Evolutionary conservation across 805 yeast species (phyloP), one percentile per base, ranked within the genome.

Genomic region (Maudiozyma serrabonitensis): DNA sequence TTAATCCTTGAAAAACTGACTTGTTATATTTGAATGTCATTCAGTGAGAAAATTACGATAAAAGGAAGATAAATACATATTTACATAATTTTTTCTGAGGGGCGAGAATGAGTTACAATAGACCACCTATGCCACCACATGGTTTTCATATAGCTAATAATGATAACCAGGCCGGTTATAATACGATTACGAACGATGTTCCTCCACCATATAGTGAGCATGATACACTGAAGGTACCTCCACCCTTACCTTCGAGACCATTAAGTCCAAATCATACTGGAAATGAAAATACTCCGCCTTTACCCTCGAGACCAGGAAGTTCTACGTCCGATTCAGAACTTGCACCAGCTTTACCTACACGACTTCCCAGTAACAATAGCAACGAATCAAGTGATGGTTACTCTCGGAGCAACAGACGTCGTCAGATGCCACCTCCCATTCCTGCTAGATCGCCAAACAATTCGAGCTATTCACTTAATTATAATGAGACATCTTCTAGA

Each of bases 151-250:
- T 3, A 13, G 12, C n/a, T 2, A 26, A 26, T 23, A 19, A 28
- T 13, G 35, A 26, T 37, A 16, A 39, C 15, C 16, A 40, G 11
- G 18, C 8, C 13, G n/a, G 21, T 23, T n/a, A 25, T 18, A 34
- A 28, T 32, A 15, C 35, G 12, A 21, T 4, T 18, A 16, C 18
- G 26, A 32, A 21, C n/a, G 45, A 39, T n/a, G 37, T 34, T 8
- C 56, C 57, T 23, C 59, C 57, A 1, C 52, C 56, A 18, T 56
- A 54, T 42, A 46, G 46, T 41, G 57, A 51, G 40, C 39, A 41
- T 23, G 52, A 53, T 41, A 41, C 46, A 9, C 18, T 43, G 8
- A 21, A 26, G 2, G 32, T 41, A 31, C 48, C 46, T 13, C 46
- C 41, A 8, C 31, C 25, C 12, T 25, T 42, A 37, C 48, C 48